Evolutionary conservation across 75 land plant genomes (phyloP), one percentile per base, ranked within the genome.

Genomic region (Sequoia sempervirens): DNA sequence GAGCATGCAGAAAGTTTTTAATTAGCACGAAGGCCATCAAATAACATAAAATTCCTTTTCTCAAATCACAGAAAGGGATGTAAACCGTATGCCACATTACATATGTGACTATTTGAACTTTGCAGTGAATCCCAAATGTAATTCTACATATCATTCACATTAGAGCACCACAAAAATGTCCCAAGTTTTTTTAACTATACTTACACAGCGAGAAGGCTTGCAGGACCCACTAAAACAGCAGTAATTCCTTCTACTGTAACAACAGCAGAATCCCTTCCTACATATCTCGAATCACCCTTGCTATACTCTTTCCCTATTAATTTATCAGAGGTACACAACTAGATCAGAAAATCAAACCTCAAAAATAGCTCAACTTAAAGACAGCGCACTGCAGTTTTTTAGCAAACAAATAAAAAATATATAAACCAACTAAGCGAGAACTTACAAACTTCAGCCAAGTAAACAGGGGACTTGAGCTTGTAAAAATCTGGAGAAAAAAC

Each of bases 241-340:
- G 99, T 95, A 12, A 96, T 86, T 70, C 97, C 97, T 90, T 96
- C 99, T 68, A 96, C 85, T 32, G 91, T 34, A 45, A 96, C 93
- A 61, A 96, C 75, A 12, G 85, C 92, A 11, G 99, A 61, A 86
- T 95, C 91, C 81, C 99, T 94, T 34, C 84, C 92, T 12, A 87
- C 94, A 91, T 96, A 96, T 83, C 99, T 91, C 13, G 97, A 95
- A 82, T 96, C 99, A 47, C 97, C 99, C 82, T 96, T 96, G 90
- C 97, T 91, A 88, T 96, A 96, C 85, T 96, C 99, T 84, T 96
- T 96, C 99, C 99, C 98, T 96, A 88, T 3, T 8, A 92, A 74
- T 84, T 82, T 61, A n/a, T 43, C 80, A 78, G 47, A 45, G 80
- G 32, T 32, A 78, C 4, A n/a, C 12, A 41, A 78, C 28, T 28